Percentiles rank a stretch among this genome's conserved stretches.
These are phyloP conservation scores for Pouteria campechiana DNA, from an alignment of 179 eudicot species.

Conservation along the genomic window DNA sequence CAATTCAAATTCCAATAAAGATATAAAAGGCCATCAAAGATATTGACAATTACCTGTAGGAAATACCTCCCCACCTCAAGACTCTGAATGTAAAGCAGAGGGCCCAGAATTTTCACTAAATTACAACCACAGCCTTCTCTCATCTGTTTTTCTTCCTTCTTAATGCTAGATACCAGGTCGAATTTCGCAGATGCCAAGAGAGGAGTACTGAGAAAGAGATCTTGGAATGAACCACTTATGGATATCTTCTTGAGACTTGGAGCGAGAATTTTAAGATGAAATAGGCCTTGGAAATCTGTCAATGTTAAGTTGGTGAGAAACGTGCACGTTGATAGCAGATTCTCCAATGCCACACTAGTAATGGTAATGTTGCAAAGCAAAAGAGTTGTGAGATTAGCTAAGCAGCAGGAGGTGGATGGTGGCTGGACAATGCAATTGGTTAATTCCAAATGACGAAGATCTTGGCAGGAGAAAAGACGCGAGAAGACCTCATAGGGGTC, in stretches of 20 bases:
- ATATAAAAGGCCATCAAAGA: no score
- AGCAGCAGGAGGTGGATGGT: conserved; percentile 54
- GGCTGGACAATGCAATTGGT: conserved; percentile 68
- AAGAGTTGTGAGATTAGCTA: conserved; percentile 49
- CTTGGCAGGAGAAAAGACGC: conserved; percentile 50
- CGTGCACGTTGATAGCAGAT: conserved; percentile 57
- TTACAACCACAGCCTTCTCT: conserved; percentile 66
- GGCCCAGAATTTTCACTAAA: no score
- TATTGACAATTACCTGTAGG: no score
- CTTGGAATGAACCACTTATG: conserved; percentile 85
- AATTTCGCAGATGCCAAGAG: conserved; percentile 41
- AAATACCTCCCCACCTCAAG: no score
- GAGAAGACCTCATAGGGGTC: conserved; percentile 87
- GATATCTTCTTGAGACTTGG: conserved; percentile 70
- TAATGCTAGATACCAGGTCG: conserved; percentile 73
- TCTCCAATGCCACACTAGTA: conserved; percentile 57
- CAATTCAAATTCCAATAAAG: no score
- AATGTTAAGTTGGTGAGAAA: conserved; percentile 71
- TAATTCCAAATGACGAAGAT: conserved; percentile 63
- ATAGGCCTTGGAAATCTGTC: conserved; percentile 73
- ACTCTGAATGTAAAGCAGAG: no score
- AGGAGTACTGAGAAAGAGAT: conserved; percentile 64
- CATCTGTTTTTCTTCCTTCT: conserved; percentile 68
- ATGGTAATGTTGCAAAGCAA: conserved; percentile 68
- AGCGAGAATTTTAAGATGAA: conserved; percentile 52